phyloP scores from a whole-genome alignment of 305 asterid species.

The Fraxinus floribunda region DNA sequence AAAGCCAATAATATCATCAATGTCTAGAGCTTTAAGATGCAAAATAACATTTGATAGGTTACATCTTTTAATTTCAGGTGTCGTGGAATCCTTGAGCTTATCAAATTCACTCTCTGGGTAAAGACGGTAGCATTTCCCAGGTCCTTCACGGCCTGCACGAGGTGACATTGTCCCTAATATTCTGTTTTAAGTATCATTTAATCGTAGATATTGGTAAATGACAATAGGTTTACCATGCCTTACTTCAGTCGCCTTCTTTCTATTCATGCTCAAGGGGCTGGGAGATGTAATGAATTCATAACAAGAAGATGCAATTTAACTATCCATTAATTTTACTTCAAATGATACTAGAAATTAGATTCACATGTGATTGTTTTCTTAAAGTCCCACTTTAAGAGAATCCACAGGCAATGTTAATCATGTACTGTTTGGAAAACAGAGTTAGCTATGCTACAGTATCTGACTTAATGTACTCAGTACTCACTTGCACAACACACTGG shows the following conservation, averaged over 20 bases:
- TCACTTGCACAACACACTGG: constrained; percentile 1
- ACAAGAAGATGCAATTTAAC: not conserved
- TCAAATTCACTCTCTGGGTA: constrained; percentile 89
- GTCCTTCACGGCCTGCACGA: constrained; percentile 99
- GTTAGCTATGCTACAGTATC: not conserved
- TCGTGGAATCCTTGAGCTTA: constrained; percentile 77
- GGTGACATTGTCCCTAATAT: too few species aligned
- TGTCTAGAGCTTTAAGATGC: constrained; percentile 94
- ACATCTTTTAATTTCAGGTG: constrained; percentile 89
- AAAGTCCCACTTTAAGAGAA: constrained; percentile 4
- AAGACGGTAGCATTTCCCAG: constrained; percentile 96
- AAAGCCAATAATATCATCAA: constrained; percentile 78
- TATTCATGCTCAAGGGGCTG: not conserved
- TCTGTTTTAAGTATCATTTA: constrained; percentile 8
- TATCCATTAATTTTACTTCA: not conserved
- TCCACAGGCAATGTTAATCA: not conserved
- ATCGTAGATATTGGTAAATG: constrained; percentile 5
- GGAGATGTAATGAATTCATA: not conserved
- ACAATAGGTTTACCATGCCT: not conserved
- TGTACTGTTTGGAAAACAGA: not conserved
- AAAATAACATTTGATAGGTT: constrained; percentile 87
- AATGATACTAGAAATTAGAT: not conserved
- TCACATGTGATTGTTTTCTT: not conserved
- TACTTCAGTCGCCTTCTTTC: not conserved
- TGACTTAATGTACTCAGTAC: not conserved